Base-by-base conservation (phyloP, 495 filamentous ascomycete species). In the Staphylotrichum longicolle region DNA sequence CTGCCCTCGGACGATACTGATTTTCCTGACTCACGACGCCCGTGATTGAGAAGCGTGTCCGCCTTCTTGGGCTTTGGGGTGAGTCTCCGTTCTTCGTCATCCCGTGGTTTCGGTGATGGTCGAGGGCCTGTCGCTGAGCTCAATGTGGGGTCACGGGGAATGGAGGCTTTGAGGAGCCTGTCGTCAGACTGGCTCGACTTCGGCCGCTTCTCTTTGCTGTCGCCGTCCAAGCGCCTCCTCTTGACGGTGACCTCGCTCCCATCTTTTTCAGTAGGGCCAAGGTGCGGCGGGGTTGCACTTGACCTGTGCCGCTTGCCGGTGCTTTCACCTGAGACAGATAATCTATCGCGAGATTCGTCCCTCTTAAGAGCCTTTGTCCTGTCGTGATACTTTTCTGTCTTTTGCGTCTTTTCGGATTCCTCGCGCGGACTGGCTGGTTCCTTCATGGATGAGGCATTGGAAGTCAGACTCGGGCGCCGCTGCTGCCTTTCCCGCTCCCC, bases 241-340 rank as follows among this genome's bases (percentile, higher is more conserved):
- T 85, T 85, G 39, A 73, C 56, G 20, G 80, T 77, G 35, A 67
- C 75, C 78, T 88, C 77, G 76, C 79, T 69, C 72, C 83, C 63
- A 59, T 82, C 80, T 60, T 78, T 76, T 41, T 82, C 83, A 32
- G 78, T 74, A 41, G 78, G 77, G 34, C 79, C 80, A 54, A 78
- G 82, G 60, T 84, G 78, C 50, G 88, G 85, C 3, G 89, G 88
- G 4, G 87, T 89, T 12, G 78, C 80, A 66, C 88, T 91, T 55
- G 78, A 77, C 44, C 88, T 83, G 63, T 84, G 81, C 47, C 89
- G 82, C 67, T 91, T 92, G 51, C 83, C 74, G 48, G 80, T 72
- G 52, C 66, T 64, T 56, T 85, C 83, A 14, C 77, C 78, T 15
- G 69, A 76, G 63, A 66, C 72, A 52, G 75, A 75, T 40, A 82